Percentiles rank a stretch among this genome's conserved stretches.
Conservation (phyloP, 805 yeast species). For the Ogataea thermomethanolica region DNA sequence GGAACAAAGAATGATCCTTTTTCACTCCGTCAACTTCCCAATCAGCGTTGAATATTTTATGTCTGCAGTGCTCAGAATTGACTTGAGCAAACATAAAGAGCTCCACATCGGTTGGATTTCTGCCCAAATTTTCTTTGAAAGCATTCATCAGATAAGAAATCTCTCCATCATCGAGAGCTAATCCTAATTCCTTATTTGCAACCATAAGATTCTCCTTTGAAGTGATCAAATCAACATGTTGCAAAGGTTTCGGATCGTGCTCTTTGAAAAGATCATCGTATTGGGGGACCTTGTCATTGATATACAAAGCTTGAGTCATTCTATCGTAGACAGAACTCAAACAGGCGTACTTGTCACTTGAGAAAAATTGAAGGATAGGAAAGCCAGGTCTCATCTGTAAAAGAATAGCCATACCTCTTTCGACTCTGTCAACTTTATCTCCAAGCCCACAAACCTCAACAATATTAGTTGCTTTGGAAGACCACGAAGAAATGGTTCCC, state of each 20-base stretch:
- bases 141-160: conserved; percentile 83
- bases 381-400: conserved; percentile 69
- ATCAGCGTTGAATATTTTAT: conserved; percentile 96
- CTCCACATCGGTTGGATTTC: conserved; percentile 97
- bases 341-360: conserved; percentile 46
- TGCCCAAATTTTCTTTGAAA: conserved; percentile 66
- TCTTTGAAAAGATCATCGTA: conserved; percentile 71
- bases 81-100: conserved; percentile 99
- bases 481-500: conserved; percentile 99
- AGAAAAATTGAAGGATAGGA: conserved; percentile 54
- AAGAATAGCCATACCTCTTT: conserved; percentile 80
- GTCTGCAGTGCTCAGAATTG: conserved; percentile 98
- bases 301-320: conserved; percentile 81
- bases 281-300: conserved; percentile 56
- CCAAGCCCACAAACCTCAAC: conserved; percentile 82
- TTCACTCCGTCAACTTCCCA: conserved; percentile 90
- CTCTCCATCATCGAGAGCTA: conserved; percentile 94
- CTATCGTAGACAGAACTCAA: conserved; percentile 80
- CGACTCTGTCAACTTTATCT: conserved; percentile 72
- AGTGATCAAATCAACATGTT: conserved; percentile 61
- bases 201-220: conserved; percentile 55
- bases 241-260: conserved; percentile 80
- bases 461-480: conserved; percentile 96
- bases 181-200: conserved; percentile 82
- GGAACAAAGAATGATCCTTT: conserved; percentile 74